Evolutionary conservation across 2,329 filamentous ascomycete genomes (phyloP), one percentile per base, ranked within the genome.

Genomic region (Onygenales sp.): DNA sequence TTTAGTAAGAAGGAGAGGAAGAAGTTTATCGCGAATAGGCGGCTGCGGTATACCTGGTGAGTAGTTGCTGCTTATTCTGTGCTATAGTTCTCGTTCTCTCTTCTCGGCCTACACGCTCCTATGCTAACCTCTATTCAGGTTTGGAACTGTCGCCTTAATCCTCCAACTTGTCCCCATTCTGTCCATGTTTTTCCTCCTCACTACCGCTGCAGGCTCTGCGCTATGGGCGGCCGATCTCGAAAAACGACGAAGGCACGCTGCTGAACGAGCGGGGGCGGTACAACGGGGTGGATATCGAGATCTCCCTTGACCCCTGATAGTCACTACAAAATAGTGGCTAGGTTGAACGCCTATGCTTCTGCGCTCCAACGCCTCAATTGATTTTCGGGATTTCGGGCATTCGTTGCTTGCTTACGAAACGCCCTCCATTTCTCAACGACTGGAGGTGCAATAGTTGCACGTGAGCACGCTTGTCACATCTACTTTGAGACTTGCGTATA

Each of bases 181-280:
- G 48, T 94, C 87, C n/a, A 94, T 98, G 78, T 84, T 97, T 65
- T 96, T 97, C 67, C 77, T 97, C 40, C 73, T 98, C 59, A 96
- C 92, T 0, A 90, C 87, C 2, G 86, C 91, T 1, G 82, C 84
- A 17, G 93, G 92, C 2, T 85, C 88, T 43, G 92, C 89, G 1
- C 73, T 97, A 37, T 97, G 92, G 91, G 88, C 84, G 2, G 84
- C 84, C 2, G 83, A 85, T 58, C 72, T 96, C 49, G 91, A 97
- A 69, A 75, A 31, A 39, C 49, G 56, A 39, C 55, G 55, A 51
- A 52, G 44, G 43, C 21, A 42, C n/a, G 40, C 51, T 4, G 36
- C 36, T 31, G 51, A 49, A 37, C 45, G 45, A 8, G 11, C 40
- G 14, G 27, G 31, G 13, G 48, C 21, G 59, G 60, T 34, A 53